Evolutionary conservation across 805 yeast species (phyloP).

Genomic region (Scheffersomyces coipomensis): DNA sequence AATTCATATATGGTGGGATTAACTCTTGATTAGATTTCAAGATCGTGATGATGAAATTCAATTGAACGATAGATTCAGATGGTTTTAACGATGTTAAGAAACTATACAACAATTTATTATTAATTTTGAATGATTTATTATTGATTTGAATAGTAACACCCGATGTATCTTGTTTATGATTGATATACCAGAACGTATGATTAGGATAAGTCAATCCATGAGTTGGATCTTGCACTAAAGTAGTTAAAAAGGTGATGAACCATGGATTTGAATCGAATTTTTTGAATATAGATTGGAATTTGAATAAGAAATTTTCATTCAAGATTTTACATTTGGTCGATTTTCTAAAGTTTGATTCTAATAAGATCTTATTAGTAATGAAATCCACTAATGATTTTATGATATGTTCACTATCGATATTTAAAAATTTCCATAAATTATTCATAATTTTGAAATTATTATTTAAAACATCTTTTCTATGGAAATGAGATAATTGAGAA

Average conservation of each 20-base stretch:
- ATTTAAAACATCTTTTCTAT: conserved; percentile 62
- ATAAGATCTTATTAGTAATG: conserved; percentile 50
- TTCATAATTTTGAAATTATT: conserved; percentile 55
- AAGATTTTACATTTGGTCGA: conserved; percentile 72
- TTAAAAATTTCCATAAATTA: conserved; percentile 66
- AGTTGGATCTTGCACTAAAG: conserved; percentile 48
- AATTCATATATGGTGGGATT: conserved; percentile 64
- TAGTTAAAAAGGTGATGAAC: conserved; percentile 47
- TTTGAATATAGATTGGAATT: conserved; percentile 49
- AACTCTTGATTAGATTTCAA: conserved; percentile 63
- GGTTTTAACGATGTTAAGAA: conserved; percentile 70
- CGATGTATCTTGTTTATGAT: neutral
- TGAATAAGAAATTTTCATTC: conserved; percentile 70
- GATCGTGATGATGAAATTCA: conserved; percentile 50
- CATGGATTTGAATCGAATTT: conserved; percentile 19
- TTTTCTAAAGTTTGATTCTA: conserved; percentile 61
- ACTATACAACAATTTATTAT: conserved; percentile 67
- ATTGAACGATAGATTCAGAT: conserved; percentile 70
- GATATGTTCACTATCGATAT: conserved; percentile 48
- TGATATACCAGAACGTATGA: conserved; percentile 48
- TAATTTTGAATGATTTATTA: conserved; percentile 52
- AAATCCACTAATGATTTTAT: conserved; percentile 39
- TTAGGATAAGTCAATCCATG: conserved; percentile 47
- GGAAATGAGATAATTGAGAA: conserved; percentile 46
- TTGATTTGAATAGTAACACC: conserved; percentile 50